Percentiles rank a stretch among this genome's conserved stretches.
Evolutionary conservation across 2,329 filamentous ascomycete species (phyloP).

Genomic region (Shiraia sp.): DNA sequence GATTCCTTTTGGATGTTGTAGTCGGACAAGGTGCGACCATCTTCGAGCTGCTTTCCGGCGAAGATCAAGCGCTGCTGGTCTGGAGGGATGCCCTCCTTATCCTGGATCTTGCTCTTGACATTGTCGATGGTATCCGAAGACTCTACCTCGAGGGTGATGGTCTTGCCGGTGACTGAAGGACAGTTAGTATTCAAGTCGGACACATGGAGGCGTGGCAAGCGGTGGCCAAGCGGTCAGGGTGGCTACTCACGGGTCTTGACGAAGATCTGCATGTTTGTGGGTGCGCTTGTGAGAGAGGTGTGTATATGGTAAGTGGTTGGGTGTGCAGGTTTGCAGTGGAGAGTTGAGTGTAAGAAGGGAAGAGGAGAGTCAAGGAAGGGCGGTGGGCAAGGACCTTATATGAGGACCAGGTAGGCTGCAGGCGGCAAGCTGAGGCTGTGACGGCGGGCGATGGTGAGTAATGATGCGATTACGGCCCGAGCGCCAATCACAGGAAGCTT

Average conservation of each 20-base stretch:
- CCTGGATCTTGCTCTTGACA: constrained; percentile 95
- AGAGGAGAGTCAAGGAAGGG: neutral
- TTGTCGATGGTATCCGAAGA: constrained; percentile 91
- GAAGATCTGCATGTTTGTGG: constrained; percentile 83
- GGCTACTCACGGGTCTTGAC: constrained; percentile 84
- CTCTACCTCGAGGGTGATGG: constrained; percentile 69
- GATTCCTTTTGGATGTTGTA: constrained; percentile 93
- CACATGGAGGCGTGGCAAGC: constrained; percentile 7
- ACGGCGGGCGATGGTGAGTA: constrained; percentile 33
- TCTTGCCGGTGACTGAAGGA: constrained; percentile 65
- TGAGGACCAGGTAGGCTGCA: constrained; percentile 16
- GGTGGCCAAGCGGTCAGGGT: constrained; percentile 30
- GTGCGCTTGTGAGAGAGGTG: neutral
- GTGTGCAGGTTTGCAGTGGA: constrained; percentile 8
- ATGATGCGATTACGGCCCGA: constrained; percentile 37
- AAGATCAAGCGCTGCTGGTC: constrained; percentile 98
- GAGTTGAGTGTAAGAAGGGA: constrained; percentile 21
- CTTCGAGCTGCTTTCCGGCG: constrained; percentile 94
- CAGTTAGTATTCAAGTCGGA: constrained; percentile 37
- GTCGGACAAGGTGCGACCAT: constrained; percentile 86
- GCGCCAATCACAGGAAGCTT: constrained; percentile 42
- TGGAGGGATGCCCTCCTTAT: constrained; percentile 95
- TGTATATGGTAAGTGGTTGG: constrained; percentile 11
- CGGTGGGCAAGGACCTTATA: neutral
- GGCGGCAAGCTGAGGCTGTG: constrained; percentile 42